phyloP scores from a whole-genome alignment of 768 basidiomycete species.

The Hypholoma sublateritium region DNA sequence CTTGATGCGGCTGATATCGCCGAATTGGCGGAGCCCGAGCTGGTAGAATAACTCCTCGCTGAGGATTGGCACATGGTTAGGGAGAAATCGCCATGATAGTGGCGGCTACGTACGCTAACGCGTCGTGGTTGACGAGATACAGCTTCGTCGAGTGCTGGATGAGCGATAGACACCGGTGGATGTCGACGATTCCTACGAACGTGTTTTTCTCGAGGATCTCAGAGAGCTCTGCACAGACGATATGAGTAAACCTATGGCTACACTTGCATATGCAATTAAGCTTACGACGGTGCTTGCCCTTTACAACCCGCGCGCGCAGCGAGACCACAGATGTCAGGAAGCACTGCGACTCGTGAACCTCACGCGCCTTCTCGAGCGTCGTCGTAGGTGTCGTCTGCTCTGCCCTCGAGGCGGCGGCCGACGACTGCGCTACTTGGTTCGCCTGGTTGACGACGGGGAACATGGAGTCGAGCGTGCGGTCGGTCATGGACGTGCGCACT shows the following conservation, averaged over 20 bases:
- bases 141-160: conserved; percentile 88
- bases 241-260: neutral
- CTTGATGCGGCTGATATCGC: conserved; percentile 71
- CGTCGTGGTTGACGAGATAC: conserved; percentile 85
- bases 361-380: conserved; percentile 33
- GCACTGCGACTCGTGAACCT: conserved; percentile 76
- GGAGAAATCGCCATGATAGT: neutral
- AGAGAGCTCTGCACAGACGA: conserved; percentile 58
- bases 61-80: neutral
- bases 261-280: neutral
- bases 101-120: conserved; percentile 65
- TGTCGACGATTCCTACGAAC: conserved; percentile 91
- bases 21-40: conserved; percentile 88
- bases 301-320: conserved; percentile 58
- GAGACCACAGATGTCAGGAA: conserved; percentile 71
- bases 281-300: conserved; percentile 71
- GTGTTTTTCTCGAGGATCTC: conserved; percentile 86
- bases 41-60: conserved; percentile 98
- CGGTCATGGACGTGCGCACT: conserved; percentile 84
- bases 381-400: conserved; percentile 16
- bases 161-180: conserved; percentile 69
- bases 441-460: conserved; percentile 62
- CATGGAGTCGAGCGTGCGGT: conserved; percentile 95
- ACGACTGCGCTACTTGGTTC: conserved; percentile 1
- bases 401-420: conserved; percentile 7